phyloP scores from a whole-genome alignment of 805 yeast species.

The Lipomyces yamadae region DNA sequence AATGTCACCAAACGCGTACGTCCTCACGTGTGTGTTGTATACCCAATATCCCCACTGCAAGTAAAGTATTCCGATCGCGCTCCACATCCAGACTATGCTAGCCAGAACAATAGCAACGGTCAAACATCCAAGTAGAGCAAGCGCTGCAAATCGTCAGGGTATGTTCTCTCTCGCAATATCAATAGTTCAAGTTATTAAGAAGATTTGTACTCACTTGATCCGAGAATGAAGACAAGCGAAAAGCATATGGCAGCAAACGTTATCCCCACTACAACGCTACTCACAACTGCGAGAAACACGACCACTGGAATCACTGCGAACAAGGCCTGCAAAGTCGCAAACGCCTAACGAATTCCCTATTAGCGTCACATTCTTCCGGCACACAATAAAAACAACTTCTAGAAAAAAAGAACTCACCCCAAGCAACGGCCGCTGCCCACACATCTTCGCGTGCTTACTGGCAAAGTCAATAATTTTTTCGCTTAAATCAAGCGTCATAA shows the following conservation, averaged over 20 bases:
- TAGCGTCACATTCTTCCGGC: background rate
- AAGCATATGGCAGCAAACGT: background rate
- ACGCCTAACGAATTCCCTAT: constrained; percentile 13
- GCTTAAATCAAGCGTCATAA: constrained; percentile 19
- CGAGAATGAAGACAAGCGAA: background rate
- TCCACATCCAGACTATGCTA: constrained; percentile 20
- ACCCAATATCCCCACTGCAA: background rate
- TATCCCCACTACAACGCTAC: constrained; percentile 3
- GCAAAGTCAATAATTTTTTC: constrained; percentile 16
- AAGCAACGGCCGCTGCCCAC: constrained; percentile 17
- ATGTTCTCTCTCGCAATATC: constrained; percentile 4
- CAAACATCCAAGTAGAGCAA: constrained; percentile 10
- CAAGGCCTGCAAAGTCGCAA: constrained; percentile 23
- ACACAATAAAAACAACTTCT: background rate
- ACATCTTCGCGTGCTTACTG: constrained; percentile 7
- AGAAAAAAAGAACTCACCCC: constrained; percentile 15
- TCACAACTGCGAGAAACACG: constrained; percentile 2
- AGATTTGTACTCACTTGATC: background rate
- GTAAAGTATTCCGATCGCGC: constrained; percentile 14
- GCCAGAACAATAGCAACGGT: constrained; percentile 14
- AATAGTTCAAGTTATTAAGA: background rate
- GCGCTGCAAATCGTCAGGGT: constrained; percentile 2
- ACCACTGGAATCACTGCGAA: constrained; percentile 23
- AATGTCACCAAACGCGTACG: background rate
- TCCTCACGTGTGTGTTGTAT: background rate